Evolutionary conservation across 305 asterid species (phyloP).

Genomic region (Stenogyne calaminthoides): DNA sequence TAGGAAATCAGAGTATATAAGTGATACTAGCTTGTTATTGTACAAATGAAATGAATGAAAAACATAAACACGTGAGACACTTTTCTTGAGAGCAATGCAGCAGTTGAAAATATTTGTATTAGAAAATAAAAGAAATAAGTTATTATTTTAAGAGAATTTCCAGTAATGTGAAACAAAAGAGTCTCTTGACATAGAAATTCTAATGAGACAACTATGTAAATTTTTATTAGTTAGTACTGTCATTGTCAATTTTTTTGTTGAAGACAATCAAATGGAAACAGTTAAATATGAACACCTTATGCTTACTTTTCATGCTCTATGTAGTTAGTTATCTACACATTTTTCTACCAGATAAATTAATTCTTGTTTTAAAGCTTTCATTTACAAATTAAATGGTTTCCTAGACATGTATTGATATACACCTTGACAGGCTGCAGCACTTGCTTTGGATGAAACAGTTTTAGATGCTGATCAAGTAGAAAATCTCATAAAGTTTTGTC

Average conservation of each 20-base stretch:
- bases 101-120: neutral
- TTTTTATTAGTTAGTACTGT: neutral
- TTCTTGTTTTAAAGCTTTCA: neutral
- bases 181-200: neutral
- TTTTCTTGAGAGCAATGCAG: conserved; percentile 11
- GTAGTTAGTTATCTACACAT: neutral
- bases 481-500: conserved; percentile 95
- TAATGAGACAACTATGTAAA: too few species aligned
- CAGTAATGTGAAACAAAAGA: neutral
- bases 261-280: neutral
- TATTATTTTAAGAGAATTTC: neutral
- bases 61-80: neutral
- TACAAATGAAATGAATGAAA: neutral
- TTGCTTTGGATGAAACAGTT: conserved; percentile 91
- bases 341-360: conserved; percentile 2
- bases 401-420: neutral
- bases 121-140: neutral
- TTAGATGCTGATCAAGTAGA: conserved; percentile 99
- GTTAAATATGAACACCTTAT: neutral
- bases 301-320: neutral
- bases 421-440: conserved; percentile 80
- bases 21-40: conserved; percentile 2
- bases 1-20: neutral
- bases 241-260: neutral
- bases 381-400: neutral